Percentiles rank a stretch among this genome's conserved stretches.
Evolutionary conservation across 495 filamentous ascomycete genomes (phyloP).

Genomic region (Penicillium subrubescens): DNA sequence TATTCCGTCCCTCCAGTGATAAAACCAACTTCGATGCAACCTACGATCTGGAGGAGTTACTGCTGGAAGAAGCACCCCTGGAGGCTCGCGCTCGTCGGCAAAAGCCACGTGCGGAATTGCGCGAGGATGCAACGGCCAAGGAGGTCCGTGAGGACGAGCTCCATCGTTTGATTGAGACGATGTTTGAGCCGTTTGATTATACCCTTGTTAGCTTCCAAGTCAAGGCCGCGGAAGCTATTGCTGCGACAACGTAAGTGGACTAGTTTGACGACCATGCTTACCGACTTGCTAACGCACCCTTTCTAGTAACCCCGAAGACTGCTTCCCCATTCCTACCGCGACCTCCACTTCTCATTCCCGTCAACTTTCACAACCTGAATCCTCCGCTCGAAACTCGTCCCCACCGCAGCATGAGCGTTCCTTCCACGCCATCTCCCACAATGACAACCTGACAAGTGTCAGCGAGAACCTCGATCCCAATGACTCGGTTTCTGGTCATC

Average conservation of each 20-base stretch:
- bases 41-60: constrained; percentile 92
- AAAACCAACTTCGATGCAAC: constrained; percentile 99
- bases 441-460: constrained; percentile 29
- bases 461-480: constrained; percentile 38
- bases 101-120: constrained; percentile 86
- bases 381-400: constrained; percentile 28
- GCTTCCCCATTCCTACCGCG: constrained; percentile 33
- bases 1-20: constrained; percentile 90
- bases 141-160: constrained; percentile 94
- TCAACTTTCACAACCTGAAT: constrained; percentile 44
- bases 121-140: constrained; percentile 92
- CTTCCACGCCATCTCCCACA: constrained; percentile 24
- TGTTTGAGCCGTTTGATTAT: constrained; percentile 97
- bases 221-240: constrained; percentile 47
- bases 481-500: constrained; percentile 25
- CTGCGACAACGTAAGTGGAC: constrained; percentile 36
- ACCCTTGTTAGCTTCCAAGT: constrained; percentile 65
- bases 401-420: constrained; percentile 33
- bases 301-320: constrained; percentile 47
- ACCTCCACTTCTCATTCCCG: constrained; percentile 36
- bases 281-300: not conserved
- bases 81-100: constrained; percentile 91
- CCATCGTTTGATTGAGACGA: constrained; percentile 89
- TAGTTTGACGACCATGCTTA: not conserved
- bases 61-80: constrained; percentile 92